Percentiles rank a stretch among this genome's conserved stretches.
Evolutionary conservation across 192 early-diverging fungal species (phyloP).

Genomic region (Lobosporangium transversale): DNA sequence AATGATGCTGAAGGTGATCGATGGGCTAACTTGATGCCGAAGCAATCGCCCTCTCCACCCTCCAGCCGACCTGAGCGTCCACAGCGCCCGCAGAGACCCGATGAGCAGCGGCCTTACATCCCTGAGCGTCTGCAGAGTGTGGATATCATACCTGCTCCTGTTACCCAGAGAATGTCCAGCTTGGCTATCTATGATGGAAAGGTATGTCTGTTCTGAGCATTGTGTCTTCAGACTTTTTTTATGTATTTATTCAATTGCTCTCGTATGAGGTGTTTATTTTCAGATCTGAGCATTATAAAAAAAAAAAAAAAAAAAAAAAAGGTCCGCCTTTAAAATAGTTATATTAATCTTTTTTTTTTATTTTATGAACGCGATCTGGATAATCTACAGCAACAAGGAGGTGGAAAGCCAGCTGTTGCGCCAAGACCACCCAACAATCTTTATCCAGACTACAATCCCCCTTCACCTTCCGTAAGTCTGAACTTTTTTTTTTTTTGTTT

Average conservation of each 20-base stretch:
- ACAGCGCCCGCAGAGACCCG: slow-evolving; percentile 36
- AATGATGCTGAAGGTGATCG: slow-evolving; percentile 57
- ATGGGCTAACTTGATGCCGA: slow-evolving; percentile 70
- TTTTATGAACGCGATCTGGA: background rate
- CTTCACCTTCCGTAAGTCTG: slow-evolving; percentile 49
- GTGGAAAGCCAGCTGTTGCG: slow-evolving; percentile 33
- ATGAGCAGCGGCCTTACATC: slow-evolving; percentile 39
- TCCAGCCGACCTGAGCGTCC: slow-evolving; percentile 42
- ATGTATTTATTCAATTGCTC: background rate
- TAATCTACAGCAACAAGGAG: slow-evolving; percentile 19
- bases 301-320: background rate
- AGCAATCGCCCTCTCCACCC: slow-evolving; percentile 42
- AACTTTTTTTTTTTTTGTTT: slow-evolving; percentile 37
- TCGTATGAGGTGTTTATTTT: slow-evolving; percentile 5
- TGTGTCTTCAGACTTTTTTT: too few relatives aligned
- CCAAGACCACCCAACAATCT: slow-evolving; percentile 52
- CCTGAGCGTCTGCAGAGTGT: slow-evolving; percentile 25
- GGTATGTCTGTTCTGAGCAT: slow-evolving; percentile 19
- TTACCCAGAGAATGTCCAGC: slow-evolving; percentile 47
- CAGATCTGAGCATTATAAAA: slow-evolving; percentile 1
- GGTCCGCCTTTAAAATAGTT: slow-evolving; percentile 8
- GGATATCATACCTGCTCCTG: slow-evolving; percentile 28
- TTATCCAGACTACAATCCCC: slow-evolving; percentile 43
- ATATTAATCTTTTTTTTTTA: slow-evolving; percentile 2
- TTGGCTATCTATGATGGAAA: slow-evolving; percentile 40